Conservation (phyloP, 1,139 yeast genomes). For the Blastobotrys aristatus region DNA sequence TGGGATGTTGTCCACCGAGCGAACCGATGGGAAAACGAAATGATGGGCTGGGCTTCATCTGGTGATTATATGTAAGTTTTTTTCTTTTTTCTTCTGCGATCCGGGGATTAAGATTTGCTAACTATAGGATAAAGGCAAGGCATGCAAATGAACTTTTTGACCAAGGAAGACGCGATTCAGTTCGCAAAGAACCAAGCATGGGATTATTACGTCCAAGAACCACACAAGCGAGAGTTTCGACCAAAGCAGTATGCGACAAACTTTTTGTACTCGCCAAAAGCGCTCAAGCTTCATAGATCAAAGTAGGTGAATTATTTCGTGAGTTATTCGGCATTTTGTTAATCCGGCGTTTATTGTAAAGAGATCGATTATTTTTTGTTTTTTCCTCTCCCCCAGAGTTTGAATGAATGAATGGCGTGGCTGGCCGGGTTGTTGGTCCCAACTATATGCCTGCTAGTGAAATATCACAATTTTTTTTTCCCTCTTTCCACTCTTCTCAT, state of each 20-base stretch:
- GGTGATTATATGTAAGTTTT: conserved; percentile 61
- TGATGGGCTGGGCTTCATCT: conserved; percentile 79
- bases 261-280: conserved; percentile 65
- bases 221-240: conserved; percentile 66
- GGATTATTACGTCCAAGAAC: conserved; percentile 80
- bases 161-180: conserved; percentile 69
- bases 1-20: conserved; percentile 79
- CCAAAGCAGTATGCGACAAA: conserved; percentile 71
- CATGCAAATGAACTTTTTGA: conserved; percentile 68
- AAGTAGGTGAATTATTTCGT: conserved; percentile 45
- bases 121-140: conserved; percentile 45
- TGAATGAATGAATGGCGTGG: no score
- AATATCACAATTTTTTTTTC: no score
- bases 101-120: no score
- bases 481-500: no score
- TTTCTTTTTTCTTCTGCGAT: no score
- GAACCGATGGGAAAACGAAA: conserved; percentile 85
- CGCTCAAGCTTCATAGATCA: conserved; percentile 77
- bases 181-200: conserved; percentile 83
- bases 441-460: no score
- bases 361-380: no score
- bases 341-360: no score
- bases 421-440: no score
- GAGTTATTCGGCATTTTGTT: no score
- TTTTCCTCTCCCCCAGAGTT: no score